Percentiles rank a stretch among this genome's conserved stretches.
These are phyloP conservation scores for Sequoiadendron giganteum DNA, from an alignment of 75 land plant species.

Conservation along the genomic window DNA sequence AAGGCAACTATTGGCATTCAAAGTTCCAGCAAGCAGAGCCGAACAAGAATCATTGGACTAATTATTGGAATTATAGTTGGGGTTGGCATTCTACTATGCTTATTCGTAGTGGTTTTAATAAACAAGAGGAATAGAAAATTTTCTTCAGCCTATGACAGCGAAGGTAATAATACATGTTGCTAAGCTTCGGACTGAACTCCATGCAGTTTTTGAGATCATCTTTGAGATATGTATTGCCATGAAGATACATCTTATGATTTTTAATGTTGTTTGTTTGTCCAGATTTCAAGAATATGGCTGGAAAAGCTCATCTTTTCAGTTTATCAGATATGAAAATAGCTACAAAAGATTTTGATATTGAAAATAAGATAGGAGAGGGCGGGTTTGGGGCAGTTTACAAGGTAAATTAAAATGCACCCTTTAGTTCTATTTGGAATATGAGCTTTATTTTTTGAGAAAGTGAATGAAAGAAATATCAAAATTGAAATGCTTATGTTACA, in stretches of 20 bases:
- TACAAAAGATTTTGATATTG: conserved; percentile 7
- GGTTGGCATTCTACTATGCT: background rate
- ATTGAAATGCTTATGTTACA: conserved; percentile 2
- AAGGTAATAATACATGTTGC: background rate
- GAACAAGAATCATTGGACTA: background rate
- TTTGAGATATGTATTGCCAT: background rate
- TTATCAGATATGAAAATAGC: conserved; percentile 6
- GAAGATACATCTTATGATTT: background rate
- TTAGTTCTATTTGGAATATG: background rate
- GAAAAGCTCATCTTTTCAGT: conserved; percentile 1
- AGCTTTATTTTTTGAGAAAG: background rate
- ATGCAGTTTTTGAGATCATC: background rate
- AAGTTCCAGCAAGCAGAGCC: background rate
- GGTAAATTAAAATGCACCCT: conserved; percentile 16
- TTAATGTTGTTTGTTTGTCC: background rate
- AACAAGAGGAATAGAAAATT: background rate
- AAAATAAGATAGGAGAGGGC: conserved; percentile 32
- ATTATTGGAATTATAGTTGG: background rate
- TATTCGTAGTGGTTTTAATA: background rate
- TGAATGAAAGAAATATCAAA: background rate
- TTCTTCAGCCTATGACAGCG: background rate
- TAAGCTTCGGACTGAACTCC: background rate
- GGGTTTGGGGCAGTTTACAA: conserved; percentile 37
- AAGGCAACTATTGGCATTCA: background rate
- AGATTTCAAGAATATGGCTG: conserved; percentile 4